Conservation (phyloP, 1,139 yeast species). For the Taphrina flavorubra region DNA sequence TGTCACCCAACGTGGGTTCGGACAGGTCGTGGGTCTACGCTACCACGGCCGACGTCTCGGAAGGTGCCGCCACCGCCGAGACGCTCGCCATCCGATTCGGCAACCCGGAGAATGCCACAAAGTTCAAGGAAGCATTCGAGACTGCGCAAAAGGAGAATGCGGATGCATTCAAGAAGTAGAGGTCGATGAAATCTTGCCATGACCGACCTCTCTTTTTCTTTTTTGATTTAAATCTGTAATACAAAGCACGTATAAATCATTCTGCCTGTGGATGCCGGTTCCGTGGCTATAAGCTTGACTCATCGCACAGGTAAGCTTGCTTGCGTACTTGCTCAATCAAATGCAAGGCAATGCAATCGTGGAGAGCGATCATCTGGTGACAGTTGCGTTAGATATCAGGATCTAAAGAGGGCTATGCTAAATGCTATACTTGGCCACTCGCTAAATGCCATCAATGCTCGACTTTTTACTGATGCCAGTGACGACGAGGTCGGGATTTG, state of each 20-base stretch:
- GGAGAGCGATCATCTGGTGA: no score
- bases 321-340: no score
- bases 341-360: no score
- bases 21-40: slow-evolving; percentile 98
- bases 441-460: no score
- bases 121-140: slow-evolving; percentile 90
- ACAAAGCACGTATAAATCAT: slow-evolving; percentile 12
- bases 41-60: slow-evolving; percentile 92
- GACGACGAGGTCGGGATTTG: no score
- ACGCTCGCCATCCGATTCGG: slow-evolving; percentile 97
- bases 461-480: no score
- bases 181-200: neutral
- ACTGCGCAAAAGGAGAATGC: slow-evolving; percentile 74
- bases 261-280: neutral
- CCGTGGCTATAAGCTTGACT: no score
- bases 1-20: slow-evolving; percentile 92
- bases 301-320: no score
- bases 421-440: no score
- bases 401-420: no score
- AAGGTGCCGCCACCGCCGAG: slow-evolving; percentile 94
- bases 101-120: slow-evolving; percentile 91
- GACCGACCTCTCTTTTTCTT: no score
- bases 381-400: no score
- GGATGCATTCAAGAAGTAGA: slow-evolving; percentile 43
- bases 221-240: slow-evolving; percentile 8